phyloP scores from a whole-genome alignment of 768 basidiomycete genomes.

The Tricholoma sp. region DNA sequence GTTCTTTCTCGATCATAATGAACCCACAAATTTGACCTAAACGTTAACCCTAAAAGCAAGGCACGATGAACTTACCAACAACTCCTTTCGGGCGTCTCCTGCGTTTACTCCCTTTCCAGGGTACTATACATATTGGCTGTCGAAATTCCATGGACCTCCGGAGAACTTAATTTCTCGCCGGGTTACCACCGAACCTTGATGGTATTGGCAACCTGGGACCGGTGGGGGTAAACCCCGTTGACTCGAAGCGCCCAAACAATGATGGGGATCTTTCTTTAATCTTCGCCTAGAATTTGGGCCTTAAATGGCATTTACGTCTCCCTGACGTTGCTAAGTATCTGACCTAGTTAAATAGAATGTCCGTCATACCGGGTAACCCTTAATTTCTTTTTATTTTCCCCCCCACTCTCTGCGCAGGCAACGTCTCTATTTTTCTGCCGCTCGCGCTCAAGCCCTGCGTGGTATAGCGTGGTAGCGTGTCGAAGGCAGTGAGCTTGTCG shows the following conservation, averaged over 20 bases:
- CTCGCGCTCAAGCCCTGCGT: neutral
- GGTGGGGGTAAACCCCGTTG: neutral
- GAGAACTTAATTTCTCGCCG: neutral
- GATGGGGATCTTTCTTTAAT: neutral
- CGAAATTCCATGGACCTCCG: neutral
- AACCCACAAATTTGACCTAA: neutral
- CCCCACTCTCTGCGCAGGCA: no score
- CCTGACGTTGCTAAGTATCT: no score
- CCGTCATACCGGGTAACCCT: no score
- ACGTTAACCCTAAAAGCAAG: neutral
- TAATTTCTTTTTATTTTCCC: no score
- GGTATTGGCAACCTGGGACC: neutral
- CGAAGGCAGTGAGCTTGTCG: neutral
- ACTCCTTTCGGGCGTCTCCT: neutral
- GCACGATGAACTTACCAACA: neutral
- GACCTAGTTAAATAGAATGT: no score
- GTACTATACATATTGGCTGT: neutral
- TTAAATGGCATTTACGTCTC: neutral
- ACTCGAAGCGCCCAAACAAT: neutral
- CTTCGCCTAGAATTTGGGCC: neutral
- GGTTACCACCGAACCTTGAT: neutral
- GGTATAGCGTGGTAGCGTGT: no score
- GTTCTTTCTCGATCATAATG: neutral
- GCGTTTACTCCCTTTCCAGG: neutral
- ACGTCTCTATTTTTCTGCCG: no score